These are phyloP conservation scores for Chrysophaeum taylorii DNA, from an alignment of 352 stramenopile species.

Conservation along the genomic window DNA sequence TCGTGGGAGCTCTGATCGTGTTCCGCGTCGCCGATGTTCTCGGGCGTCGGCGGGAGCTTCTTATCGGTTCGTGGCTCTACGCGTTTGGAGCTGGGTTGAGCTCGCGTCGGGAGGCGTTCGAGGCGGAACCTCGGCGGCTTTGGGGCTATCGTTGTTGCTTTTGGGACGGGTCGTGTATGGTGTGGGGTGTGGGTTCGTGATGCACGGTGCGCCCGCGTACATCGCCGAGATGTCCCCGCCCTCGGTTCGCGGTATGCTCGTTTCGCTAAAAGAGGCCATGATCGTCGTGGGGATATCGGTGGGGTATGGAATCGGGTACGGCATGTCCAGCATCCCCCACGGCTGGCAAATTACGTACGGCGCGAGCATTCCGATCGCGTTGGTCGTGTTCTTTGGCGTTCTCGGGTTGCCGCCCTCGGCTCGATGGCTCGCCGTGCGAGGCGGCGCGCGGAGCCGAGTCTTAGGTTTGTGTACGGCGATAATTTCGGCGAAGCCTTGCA, in stretches of 20 bases:
- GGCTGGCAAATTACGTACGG: constrained; percentile 26
- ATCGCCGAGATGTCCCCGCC: constrained; percentile 53
- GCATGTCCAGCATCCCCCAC: constrained; percentile 28
- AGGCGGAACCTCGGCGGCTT: too few species aligned
- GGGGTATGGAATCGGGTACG: constrained; percentile 42
- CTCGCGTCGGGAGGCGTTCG: constrained; percentile 20
- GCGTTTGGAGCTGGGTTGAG: constrained; percentile 38
- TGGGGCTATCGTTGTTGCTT: neutral
- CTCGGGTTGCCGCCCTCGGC: constrained; percentile 35
- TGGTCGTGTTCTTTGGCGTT: constrained; percentile 33
- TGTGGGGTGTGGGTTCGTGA: constrained; percentile 44
- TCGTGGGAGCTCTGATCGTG: constrained; percentile 32
- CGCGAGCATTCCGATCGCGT: constrained; percentile 18
- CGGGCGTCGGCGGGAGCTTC: constrained; percentile 41
- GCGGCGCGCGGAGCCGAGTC: constrained; percentile 20
- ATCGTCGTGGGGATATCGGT: constrained; percentile 57
- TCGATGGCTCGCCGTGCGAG: constrained; percentile 32
- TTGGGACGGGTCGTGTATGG: constrained; percentile 28
- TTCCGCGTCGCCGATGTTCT: constrained; percentile 30
- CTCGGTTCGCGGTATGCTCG: constrained; percentile 38
- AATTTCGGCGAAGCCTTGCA: constrained; percentile 24
- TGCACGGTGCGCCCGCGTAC: constrained; percentile 49
- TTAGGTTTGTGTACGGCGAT: constrained; percentile 28
- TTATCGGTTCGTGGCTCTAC: constrained; percentile 40
- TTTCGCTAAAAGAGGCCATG: constrained; percentile 51